Base-by-base conservation (phyloP, 306 rosid genomes). In the Castanopsis chinensis region DNA sequence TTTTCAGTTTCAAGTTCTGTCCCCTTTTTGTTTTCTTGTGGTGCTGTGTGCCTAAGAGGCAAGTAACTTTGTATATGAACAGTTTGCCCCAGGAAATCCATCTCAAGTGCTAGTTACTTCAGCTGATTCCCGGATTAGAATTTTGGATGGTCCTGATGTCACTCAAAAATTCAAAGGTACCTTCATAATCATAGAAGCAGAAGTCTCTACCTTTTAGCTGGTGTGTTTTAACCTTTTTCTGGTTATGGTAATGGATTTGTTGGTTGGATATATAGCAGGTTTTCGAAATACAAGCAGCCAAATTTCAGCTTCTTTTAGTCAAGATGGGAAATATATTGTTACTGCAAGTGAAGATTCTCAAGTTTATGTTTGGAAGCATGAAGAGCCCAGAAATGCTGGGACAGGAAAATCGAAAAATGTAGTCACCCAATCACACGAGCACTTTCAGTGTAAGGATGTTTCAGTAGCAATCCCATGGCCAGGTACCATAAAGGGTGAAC, bases 321-420 rank as follows among this genome's bases (percentile, higher is more conserved):
- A 83, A 77, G 82, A 82, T 71, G 95, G 97, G 64, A 90, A 81
- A 82, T 88, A 92, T 5, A 84, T 95, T 12, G 51, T 95, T 20
- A 74, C 91, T 72, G 94, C 99, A 55, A 92, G 99, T 59, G 99
- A 95, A 81, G 99, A 92, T 83, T 92, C 96, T 58, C 89, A 95
- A 21, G 99, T 95, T 0, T 91, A 78, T 53, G 69, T 95, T 0
- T 95, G 98, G 99, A 90, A 70, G 77, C 83, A 83, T 33, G 97
- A 90, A 67, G 98, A 91, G 72, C 78, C 85, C 15, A 73, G 74
- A 70, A 61, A 1, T 67, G 9, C 85, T 59, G 71, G 73, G 23
- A 11, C 69, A 0, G 90, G 91, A 17, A 94, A 91, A 77, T 45
- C 6, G 4, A 87, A 80, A 72, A 58, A 8, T 9, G 8, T 87